phyloP scores from a whole-genome alignment of 2,329 filamentous ascomycete genomes.

The Arachnopeziza araneosa region DNA sequence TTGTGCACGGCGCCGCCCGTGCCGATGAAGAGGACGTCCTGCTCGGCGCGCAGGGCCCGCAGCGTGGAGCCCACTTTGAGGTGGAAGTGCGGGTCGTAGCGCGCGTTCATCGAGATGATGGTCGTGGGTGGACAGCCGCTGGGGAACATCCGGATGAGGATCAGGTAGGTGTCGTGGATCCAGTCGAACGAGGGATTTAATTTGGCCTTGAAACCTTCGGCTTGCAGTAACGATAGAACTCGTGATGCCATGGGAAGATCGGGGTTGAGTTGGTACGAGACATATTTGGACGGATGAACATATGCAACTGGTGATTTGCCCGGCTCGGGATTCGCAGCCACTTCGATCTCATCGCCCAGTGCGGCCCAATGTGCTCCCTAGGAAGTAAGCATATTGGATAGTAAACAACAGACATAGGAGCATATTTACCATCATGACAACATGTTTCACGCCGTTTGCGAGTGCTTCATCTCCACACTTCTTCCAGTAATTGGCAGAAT shows the following conservation, averaged over 20 bases:
- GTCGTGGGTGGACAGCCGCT: conserved; percentile 59
- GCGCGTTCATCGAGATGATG: conserved; percentile 48
- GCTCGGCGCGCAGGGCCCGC: conserved; percentile 46
- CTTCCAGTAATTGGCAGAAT: conserved; percentile 61
- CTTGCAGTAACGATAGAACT: conserved; percentile 44
- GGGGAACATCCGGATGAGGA: conserved; percentile 67
- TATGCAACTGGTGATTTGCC: conserved; percentile 60
- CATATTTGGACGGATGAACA: conserved; percentile 60
- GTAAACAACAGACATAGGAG: background rate
- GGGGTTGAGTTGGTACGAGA: conserved; percentile 53
- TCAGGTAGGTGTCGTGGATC: conserved; percentile 68
- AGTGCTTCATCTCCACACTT: conserved; percentile 58
- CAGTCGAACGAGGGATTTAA: conserved; percentile 56
- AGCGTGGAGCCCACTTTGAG: conserved; percentile 52
- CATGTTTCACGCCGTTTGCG: conserved; percentile 51
- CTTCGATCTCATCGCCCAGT: conserved; percentile 49
- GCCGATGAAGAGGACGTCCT: conserved; percentile 53
- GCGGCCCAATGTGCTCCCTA: conserved; percentile 63
- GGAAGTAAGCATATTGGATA: background rate
- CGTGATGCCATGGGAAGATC: conserved; percentile 48
- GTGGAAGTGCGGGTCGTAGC: conserved; percentile 52
- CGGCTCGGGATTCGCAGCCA: conserved; percentile 55
- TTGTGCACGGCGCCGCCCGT: conserved; percentile 63
- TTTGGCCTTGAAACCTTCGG: conserved; percentile 48
- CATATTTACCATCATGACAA: conserved; percentile 57